These are phyloP conservation scores for Tagetes patula DNA, from an alignment of 129 eudicot genomes.

Conservation along the genomic window DNA sequence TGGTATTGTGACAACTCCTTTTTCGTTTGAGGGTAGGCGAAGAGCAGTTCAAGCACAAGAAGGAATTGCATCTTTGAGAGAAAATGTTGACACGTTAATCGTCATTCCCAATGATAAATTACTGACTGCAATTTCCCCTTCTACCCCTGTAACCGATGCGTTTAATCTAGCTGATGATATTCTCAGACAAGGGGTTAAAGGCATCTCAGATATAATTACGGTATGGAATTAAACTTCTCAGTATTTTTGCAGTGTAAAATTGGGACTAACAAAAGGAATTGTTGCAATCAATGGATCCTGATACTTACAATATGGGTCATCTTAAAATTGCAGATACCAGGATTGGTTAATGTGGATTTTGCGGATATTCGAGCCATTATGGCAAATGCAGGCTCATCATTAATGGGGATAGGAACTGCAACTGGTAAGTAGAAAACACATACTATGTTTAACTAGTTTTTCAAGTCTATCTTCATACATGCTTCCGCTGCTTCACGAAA, in stretches of 20 bases:
- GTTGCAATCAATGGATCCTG: background rate
- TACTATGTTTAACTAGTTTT: background rate
- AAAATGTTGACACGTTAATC: slow-evolving; percentile 90
- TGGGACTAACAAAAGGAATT: too few species aligned
- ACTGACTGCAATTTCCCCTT: slow-evolving; percentile 84
- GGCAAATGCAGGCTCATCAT: slow-evolving; percentile 94
- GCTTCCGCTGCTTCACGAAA: too few species aligned
- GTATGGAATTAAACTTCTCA: slow-evolving; percentile 5
- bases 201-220: slow-evolving; percentile 92
- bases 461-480: background rate
- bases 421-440: slow-evolving; percentile 52
- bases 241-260: too few species aligned
- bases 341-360: slow-evolving; percentile 98
- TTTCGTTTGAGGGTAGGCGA: slow-evolving; percentile 86
- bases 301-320: slow-evolving; percentile 8
- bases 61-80: slow-evolving; percentile 95
- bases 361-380: slow-evolving; percentile 97
- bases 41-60: slow-evolving; percentile 98
- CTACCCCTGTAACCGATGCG: slow-evolving; percentile 95
- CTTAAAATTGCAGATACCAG: slow-evolving; percentile 70
- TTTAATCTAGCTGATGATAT: slow-evolving; percentile 95
- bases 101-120: slow-evolving; percentile 95
- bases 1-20: slow-evolving; percentile 93
- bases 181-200: slow-evolving; percentile 96
- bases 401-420: slow-evolving; percentile 98